A percentile compares a stretch with the other conserved stretches of the same genome.
Evolutionary conservation across 2,329 filamentous ascomycete species (phyloP).

Genomic region (Bisporella sp.): DNA sequence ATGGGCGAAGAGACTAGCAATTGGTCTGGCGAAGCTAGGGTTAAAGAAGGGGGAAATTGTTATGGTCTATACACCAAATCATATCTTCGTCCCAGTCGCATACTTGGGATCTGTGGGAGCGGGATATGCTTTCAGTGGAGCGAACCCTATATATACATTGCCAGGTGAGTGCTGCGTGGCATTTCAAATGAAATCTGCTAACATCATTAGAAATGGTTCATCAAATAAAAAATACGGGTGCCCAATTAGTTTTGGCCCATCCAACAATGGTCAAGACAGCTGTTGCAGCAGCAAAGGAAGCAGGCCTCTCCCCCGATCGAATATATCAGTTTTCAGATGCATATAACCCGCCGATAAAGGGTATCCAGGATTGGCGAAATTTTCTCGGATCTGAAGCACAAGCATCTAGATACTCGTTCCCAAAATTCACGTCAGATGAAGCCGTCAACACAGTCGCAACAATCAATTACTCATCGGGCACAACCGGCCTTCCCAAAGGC

Average conservation of each 20-base stretch:
- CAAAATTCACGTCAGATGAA: slow-evolving; percentile 37
- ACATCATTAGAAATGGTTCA: slow-evolving; percentile 37
- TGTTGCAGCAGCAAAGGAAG: slow-evolving; percentile 35
- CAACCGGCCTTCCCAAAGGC: slow-evolving; percentile 78
- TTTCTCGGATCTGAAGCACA: slow-evolving; percentile 46
- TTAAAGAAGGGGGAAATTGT: slow-evolving; percentile 43
- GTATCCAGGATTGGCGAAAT: slow-evolving; percentile 56
- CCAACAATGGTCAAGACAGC: slow-evolving; percentile 37
- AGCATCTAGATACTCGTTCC: slow-evolving; percentile 55
- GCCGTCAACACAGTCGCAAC: slow-evolving; percentile 43
- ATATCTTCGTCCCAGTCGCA: slow-evolving; percentile 46
- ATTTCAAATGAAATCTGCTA: slow-evolving; percentile 4
- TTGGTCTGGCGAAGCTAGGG: slow-evolving; percentile 39
- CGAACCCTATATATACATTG: slow-evolving; percentile 44
- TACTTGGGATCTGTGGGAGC: slow-evolving; percentile 47
- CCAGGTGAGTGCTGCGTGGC: slow-evolving; percentile 30
- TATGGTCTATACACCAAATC: slow-evolving; percentile 47
- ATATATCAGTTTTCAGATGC: slow-evolving; percentile 44
- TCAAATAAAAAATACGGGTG: slow-evolving; percentile 43
- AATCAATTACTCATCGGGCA: slow-evolving; percentile 70
- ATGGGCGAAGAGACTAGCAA: slow-evolving; percentile 45
- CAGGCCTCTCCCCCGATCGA: slow-evolving; percentile 32
- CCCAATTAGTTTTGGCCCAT: slow-evolving; percentile 43
- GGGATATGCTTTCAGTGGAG: slow-evolving; percentile 46
- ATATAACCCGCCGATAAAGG: slow-evolving; percentile 21